A percentile compares a stretch with the other conserved stretches of the same genome.
These are phyloP conservation scores for Sporothrix dimorphospora DNA, from an alignment of 2,329 filamentous ascomycete species.

Conservation along the genomic window DNA sequence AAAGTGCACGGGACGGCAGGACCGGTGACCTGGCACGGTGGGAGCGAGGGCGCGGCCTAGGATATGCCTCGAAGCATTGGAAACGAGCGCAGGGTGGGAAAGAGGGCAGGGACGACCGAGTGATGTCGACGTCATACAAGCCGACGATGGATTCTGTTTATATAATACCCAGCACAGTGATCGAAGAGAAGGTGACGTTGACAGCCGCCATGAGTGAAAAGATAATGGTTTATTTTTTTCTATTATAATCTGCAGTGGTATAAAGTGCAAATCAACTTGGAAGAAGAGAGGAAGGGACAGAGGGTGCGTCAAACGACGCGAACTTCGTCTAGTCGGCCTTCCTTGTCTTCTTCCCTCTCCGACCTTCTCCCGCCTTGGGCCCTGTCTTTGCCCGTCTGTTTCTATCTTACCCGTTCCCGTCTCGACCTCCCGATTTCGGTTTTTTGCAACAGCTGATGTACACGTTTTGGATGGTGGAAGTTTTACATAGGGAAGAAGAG, in stretches of 20 bases:
- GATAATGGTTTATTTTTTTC: constrained; percentile 4
- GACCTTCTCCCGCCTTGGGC: background rate
- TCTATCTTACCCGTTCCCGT: constrained; percentile 10
- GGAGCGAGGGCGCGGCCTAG: background rate
- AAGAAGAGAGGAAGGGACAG: background rate
- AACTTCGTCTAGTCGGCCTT: background rate
- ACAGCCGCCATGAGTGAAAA: background rate
- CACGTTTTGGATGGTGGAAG: constrained; percentile 25
- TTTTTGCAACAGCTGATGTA: constrained; percentile 35
- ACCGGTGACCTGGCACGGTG: background rate
- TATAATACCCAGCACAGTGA: background rate
- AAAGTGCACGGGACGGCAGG: background rate
- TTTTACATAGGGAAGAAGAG: constrained; percentile 27
- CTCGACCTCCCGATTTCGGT: background rate
- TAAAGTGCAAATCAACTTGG: constrained; percentile 14
- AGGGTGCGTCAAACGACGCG: background rate
- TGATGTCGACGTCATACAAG: background rate
- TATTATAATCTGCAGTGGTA: constrained; percentile 16
- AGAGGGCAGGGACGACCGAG: background rate
- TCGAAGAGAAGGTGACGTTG: background rate
- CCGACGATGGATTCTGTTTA: background rate
- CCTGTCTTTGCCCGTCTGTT: constrained; percentile 17
- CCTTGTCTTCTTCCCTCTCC: background rate
- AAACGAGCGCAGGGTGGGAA: no score
- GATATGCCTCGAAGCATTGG: background rate